Conservation (phyloP, 2,329 filamentous ascomycete species). For the Cordyceps farinosa region DNA sequence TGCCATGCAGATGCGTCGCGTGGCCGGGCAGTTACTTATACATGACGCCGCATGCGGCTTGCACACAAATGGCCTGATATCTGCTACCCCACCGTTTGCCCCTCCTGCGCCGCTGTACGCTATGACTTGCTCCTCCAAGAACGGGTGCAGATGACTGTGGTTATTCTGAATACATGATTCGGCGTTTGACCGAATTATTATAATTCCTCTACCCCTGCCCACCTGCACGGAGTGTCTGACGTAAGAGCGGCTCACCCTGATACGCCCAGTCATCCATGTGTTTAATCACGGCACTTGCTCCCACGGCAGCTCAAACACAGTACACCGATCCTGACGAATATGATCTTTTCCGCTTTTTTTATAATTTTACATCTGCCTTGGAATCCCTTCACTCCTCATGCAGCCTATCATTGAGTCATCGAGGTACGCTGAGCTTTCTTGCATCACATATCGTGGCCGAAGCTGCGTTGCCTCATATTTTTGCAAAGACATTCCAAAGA, state of each 20-base stretch:
- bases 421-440: not conserved
- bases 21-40: not conserved
- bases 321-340: too few species aligned
- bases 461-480: not conserved
- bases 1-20: not conserved
- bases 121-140: not conserved
- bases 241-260: too few species aligned
- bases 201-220: not conserved
- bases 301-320: too few species aligned
- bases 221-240: not conserved
- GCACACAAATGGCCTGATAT: not conserved
- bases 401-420: too few species aligned
- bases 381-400: too few species aligned
- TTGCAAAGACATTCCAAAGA: not conserved
- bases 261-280: too few species aligned
- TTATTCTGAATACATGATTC: not conserved
- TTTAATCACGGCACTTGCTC: too few species aligned
- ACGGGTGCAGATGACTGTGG: not conserved
- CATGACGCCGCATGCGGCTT: not conserved
- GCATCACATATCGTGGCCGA: not conserved
- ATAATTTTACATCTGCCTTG: too few species aligned
- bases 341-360: too few species aligned
- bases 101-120: not conserved
- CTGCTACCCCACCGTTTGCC: not conserved
- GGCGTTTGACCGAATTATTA: too few species aligned